phyloP scores from a whole-genome alignment of 1,139 yeast species.

The Tardiomyces depauwii region DNA sequence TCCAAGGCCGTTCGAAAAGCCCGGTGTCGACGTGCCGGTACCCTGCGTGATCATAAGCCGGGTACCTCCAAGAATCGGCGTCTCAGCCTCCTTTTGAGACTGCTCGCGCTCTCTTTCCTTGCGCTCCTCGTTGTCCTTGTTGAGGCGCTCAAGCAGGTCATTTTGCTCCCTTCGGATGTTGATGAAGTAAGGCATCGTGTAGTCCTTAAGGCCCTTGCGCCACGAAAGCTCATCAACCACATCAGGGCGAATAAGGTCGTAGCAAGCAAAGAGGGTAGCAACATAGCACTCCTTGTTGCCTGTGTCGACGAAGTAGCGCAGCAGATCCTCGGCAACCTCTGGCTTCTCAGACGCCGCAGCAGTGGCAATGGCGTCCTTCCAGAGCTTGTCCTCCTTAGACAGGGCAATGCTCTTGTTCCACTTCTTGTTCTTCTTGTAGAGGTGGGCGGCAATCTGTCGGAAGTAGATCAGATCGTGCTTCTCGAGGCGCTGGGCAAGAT shows the following conservation, averaged over 20 bases:
- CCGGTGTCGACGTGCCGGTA: conserved; percentile 4
- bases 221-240: conserved; percentile 83
- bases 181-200: conserved; percentile 86
- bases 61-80: conserved; percentile 26
- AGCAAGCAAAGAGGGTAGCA: conserved; percentile 80
- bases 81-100: conserved; percentile 35
- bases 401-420: conserved; percentile 83
- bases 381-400: conserved; percentile 81
- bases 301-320: conserved; percentile 89
- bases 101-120: conserved; percentile 48
- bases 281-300: conserved; percentile 95
- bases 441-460: conserved; percentile 90
- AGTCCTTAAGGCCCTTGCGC: conserved; percentile 73
- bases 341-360: conserved; percentile 73
- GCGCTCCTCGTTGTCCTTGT: conserved; percentile 60
- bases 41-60: conserved; percentile 26
- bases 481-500: conserved; percentile 86
- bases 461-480: conserved; percentile 84
- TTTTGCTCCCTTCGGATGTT: conserved; percentile 69
- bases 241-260: conserved; percentile 69
- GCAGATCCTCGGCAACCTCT: conserved; percentile 79
- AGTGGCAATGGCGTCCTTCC: conserved; percentile 91
- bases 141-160: conserved; percentile 50
- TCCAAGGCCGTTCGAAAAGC: not conserved
- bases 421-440: conserved; percentile 89